Evolutionary conservation across 2,329 filamentous ascomycete genomes (phyloP).

Genomic region (Leptographium procerum): DNA sequence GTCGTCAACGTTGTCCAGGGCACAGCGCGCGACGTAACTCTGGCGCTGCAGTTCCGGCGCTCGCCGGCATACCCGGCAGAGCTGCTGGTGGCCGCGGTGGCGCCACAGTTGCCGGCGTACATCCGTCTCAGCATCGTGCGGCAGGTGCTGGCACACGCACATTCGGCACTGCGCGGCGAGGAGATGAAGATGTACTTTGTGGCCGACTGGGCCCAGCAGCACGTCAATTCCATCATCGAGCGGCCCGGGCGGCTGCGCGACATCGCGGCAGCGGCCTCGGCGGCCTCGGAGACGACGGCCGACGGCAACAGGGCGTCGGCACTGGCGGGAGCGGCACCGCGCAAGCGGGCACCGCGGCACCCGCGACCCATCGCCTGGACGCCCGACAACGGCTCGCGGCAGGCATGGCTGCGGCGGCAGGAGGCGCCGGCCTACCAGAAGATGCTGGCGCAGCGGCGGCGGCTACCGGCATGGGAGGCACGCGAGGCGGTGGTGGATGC

Average conservation of each 20-base stretch:
- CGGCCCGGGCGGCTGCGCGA: constrained; percentile 75
- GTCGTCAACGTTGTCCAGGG: constrained; percentile 28
- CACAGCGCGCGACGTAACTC: constrained; percentile 30
- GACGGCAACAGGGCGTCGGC: constrained; percentile 14
- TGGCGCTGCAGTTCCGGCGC: constrained; percentile 55
- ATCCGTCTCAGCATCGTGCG: constrained; percentile 83
- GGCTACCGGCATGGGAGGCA: constrained; percentile 79
- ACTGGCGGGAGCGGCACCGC: constrained; percentile 1
- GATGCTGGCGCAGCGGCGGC: constrained; percentile 63
- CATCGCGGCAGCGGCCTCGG: constrained; percentile 67
- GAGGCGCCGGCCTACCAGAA: constrained; percentile 52
- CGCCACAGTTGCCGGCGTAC: constrained; percentile 67
- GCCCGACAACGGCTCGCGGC: constrained; percentile 46
- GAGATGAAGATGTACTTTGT: constrained; percentile 83
- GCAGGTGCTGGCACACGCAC: constrained; percentile 60
- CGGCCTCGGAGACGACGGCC: constrained; percentile 40
- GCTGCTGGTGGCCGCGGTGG: constrained; percentile 57
- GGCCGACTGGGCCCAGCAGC: constrained; percentile 82
- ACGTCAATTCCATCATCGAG: constrained; percentile 71
- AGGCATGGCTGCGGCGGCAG: constrained; percentile 62
- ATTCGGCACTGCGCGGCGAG: constrained; percentile 62
- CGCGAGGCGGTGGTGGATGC: constrained; percentile 65
- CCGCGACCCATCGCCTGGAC: constrained; percentile 54
- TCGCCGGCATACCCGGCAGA: constrained; percentile 62
- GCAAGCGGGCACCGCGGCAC: constrained; percentile 23